Conservation (phyloP, 257 asterid genomes). For the Voacanga thouarsii region DNA sequence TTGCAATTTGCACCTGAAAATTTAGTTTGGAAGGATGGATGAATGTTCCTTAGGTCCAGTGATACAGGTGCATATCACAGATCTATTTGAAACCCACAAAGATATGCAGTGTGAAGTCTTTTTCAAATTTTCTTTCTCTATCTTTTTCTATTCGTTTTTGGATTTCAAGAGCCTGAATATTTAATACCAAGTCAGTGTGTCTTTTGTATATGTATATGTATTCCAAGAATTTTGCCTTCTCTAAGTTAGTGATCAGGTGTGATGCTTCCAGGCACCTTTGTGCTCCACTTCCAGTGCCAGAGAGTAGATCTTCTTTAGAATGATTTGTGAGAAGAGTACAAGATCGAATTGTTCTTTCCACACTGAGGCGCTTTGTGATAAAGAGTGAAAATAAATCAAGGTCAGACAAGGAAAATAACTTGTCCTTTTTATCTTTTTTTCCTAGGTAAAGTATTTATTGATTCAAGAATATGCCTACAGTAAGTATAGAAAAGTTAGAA, state of each 20-base stretch:
- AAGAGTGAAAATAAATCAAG: constrained; percentile 67
- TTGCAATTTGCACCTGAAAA: background rate
- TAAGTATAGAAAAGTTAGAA: background rate
- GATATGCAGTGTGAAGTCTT: background rate
- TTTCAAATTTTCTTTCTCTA: background rate
- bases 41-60: background rate
- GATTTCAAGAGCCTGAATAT: background rate
- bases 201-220: background rate
- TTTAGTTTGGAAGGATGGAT: background rate
- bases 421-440: background rate
- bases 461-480: background rate
- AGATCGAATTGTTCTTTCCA: constrained; percentile 63
- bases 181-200: background rate
- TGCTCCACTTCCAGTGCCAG: constrained; percentile 37
- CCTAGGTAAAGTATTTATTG: background rate
- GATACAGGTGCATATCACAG: background rate
- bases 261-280: constrained; percentile 46
- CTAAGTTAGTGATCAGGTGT: background rate
- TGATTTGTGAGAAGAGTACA: constrained; percentile 79
- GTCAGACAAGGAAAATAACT: constrained; percentile 45
- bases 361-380: constrained; percentile 59
- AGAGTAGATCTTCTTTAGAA: constrained; percentile 58
- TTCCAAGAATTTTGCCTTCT: background rate
- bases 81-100: no score
- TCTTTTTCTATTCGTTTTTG: background rate